Evolutionary conservation across 257 asterid genomes (phyloP).

Genomic region (Datura wrightii): DNA sequence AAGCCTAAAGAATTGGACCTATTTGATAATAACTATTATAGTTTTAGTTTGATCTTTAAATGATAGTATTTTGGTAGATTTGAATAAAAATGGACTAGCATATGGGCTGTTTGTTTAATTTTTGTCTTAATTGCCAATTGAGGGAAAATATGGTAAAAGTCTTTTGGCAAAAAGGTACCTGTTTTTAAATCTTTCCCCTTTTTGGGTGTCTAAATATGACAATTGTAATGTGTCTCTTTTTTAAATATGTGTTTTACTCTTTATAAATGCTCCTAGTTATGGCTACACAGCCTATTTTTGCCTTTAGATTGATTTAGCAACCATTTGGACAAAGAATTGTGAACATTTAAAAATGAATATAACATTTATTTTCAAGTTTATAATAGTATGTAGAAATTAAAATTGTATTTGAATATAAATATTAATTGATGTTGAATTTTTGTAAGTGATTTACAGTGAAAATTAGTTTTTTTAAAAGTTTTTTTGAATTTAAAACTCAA

Average conservation of each 20-base stretch:
- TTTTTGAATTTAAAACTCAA: no score
- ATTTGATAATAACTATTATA: neutral
- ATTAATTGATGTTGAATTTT: no score
- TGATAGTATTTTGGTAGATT: conserved; percentile 16
- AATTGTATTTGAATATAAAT: no score
- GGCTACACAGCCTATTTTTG: neutral
- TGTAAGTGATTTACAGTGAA: no score
- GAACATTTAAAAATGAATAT: no score
- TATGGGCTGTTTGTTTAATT: neutral
- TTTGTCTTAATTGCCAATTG: conserved; percentile 16
- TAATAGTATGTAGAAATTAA: no score
- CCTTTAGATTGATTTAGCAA: neutral
- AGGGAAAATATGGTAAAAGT: neutral
- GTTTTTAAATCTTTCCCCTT: neutral
- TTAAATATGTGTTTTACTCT: neutral
- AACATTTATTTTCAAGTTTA: no score
- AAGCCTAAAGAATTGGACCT: neutral
- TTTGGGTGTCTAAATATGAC: neutral
- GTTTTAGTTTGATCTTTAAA: neutral
- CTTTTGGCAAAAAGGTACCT: neutral
- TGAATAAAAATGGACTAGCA: neutral
- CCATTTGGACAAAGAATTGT: no score
- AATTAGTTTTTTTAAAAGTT: no score
- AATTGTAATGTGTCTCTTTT: neutral
- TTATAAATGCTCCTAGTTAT: neutral